Percentiles rank a stretch among this genome's conserved stretches.
Conservation (phyloP, 2,329 filamentous ascomycete genomes). For the Didymella keratinophila region DNA sequence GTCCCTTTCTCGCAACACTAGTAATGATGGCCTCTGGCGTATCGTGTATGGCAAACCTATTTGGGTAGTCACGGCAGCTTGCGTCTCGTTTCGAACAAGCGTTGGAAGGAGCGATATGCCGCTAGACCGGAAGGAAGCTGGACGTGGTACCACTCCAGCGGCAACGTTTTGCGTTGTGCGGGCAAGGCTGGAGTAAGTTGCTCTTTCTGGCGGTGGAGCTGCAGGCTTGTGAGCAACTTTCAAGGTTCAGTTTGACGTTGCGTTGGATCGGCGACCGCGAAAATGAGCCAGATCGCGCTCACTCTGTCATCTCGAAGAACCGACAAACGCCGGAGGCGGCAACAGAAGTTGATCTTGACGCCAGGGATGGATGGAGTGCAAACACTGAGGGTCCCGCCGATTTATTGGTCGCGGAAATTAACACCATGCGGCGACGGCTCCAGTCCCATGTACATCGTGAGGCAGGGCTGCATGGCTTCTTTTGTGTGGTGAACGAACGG, state of each 20-base stretch:
- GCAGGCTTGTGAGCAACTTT: neutral
- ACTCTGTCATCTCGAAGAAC: conserved; percentile 4
- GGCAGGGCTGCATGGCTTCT: conserved; percentile 17
- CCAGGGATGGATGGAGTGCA: conserved; percentile 21
- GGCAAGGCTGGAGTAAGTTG: neutral
- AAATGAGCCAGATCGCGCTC: neutral
- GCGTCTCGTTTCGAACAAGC: conserved; percentile 26
- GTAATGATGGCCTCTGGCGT: conserved; percentile 16
- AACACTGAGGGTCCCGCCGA: conserved; percentile 19
- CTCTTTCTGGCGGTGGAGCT: neutral
- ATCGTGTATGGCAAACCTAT: conserved; percentile 29
- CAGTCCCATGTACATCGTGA: conserved; percentile 12
- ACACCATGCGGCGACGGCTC: conserved; percentile 3
- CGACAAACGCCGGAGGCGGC: neutral
- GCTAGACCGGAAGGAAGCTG: conserved; percentile 6
- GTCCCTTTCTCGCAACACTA: neutral
- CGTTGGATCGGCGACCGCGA: neutral
- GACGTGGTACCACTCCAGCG: conserved; percentile 13
- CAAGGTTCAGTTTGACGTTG: neutral
- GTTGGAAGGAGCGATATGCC: conserved; percentile 7
- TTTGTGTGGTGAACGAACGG: conserved; percentile 10
- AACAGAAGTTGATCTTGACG: neutral
- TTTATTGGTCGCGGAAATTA: conserved; percentile 32
- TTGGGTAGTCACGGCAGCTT: conserved; percentile 41
- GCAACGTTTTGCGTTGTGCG: conserved; percentile 7